Evolutionary conservation across 768 basidiomycete genomes (phyloP).

Genomic region (Lanmaoa rubissima): DNA sequence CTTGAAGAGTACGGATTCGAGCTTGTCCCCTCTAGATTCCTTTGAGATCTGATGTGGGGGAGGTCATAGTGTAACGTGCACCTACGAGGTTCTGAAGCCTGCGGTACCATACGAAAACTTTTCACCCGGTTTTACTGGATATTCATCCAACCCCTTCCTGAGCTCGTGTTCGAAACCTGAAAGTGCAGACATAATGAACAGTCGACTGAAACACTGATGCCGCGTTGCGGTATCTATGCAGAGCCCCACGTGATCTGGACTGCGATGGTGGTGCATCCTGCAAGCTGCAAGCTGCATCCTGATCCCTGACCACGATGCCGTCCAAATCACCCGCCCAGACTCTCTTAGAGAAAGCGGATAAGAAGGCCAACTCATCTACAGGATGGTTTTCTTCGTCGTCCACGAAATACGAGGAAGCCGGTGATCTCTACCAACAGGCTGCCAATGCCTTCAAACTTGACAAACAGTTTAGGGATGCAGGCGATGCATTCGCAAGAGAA

Average conservation of each 20-base stretch:
- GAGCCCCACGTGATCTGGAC: slow-evolving; percentile 16
- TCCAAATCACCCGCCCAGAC: slow-evolving; percentile 75
- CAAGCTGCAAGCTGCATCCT: background rate
- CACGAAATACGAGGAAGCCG: slow-evolving; percentile 91
- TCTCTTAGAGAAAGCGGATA: slow-evolving; percentile 85
- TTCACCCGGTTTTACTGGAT: slow-evolving; percentile 70
- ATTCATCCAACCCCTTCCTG: slow-evolving; percentile 48
- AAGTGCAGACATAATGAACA: slow-evolving; percentile 35
- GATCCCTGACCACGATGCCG: slow-evolving; percentile 46
- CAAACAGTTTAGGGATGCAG: slow-evolving; percentile 87
- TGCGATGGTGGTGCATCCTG: background rate
- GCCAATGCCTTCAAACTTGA: slow-evolving; percentile 93
- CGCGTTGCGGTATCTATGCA: background rate
- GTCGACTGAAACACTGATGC: background rate
- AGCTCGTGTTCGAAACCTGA: slow-evolving; percentile 41
- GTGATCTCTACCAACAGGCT: slow-evolving; percentile 92
- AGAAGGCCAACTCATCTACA: slow-evolving; percentile 79
- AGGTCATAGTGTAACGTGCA: slow-evolving; percentile 12
- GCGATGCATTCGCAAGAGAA: slow-evolving; percentile 89
- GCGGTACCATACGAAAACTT: slow-evolving; percentile 91
- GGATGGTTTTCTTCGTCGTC: slow-evolving; percentile 88
- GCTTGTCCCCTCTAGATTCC: slow-evolving; percentile 52
- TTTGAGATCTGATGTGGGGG: slow-evolving; percentile 7
- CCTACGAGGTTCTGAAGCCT: slow-evolving; percentile 89
- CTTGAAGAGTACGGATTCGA: slow-evolving; percentile 93